Evolutionary conservation across 2,329 filamentous ascomycete species (phyloP).

Genomic region (Alternaria rosae): DNA sequence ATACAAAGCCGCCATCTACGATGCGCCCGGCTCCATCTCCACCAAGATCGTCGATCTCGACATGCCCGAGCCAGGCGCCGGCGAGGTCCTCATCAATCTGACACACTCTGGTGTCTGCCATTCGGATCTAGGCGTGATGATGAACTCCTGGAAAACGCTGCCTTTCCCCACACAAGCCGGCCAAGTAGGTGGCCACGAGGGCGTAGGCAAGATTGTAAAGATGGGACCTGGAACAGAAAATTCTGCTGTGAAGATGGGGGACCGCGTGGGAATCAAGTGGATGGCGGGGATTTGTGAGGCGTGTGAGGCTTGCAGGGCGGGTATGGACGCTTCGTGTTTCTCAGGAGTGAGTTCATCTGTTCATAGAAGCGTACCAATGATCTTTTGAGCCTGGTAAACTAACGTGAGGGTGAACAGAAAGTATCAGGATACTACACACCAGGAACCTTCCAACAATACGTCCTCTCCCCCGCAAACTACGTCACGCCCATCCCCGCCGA

Average conservation of each 20-base stretch:
- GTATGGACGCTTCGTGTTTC: slow-evolving; percentile 52
- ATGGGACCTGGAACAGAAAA: slow-evolving; percentile 67
- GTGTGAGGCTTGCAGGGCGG: slow-evolving; percentile 50
- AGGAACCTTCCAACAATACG: slow-evolving; percentile 77
- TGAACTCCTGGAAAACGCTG: slow-evolving; percentile 62
- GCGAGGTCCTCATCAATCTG: slow-evolving; percentile 69
- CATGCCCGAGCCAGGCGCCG: slow-evolving; percentile 68
- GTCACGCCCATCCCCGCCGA: slow-evolving; percentile 73
- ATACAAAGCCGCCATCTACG: slow-evolving; percentile 70
- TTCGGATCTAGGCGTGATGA: slow-evolving; percentile 63
- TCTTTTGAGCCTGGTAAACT: too few species aligned
- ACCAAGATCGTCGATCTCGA: slow-evolving; percentile 70
- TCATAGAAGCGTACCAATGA: too few species aligned
- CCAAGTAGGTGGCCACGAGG: slow-evolving; percentile 75
- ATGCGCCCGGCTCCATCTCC: slow-evolving; percentile 70
- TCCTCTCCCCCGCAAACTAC: slow-evolving; percentile 69
- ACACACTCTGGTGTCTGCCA: slow-evolving; percentile 72
- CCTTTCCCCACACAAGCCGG: slow-evolving; percentile 66
- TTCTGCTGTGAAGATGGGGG: slow-evolving; percentile 67
- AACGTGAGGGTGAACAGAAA: slow-evolving; percentile 33
- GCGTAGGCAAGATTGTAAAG: slow-evolving; percentile 70
- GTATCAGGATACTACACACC: slow-evolving; percentile 73
- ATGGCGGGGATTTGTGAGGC: slow-evolving; percentile 62
- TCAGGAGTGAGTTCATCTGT: slow-evolving; percentile 44
- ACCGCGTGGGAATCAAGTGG: slow-evolving; percentile 76